phyloP scores from a whole-genome alignment of 2,329 filamentous ascomycete species.

The Fusarium sp. region DNA sequence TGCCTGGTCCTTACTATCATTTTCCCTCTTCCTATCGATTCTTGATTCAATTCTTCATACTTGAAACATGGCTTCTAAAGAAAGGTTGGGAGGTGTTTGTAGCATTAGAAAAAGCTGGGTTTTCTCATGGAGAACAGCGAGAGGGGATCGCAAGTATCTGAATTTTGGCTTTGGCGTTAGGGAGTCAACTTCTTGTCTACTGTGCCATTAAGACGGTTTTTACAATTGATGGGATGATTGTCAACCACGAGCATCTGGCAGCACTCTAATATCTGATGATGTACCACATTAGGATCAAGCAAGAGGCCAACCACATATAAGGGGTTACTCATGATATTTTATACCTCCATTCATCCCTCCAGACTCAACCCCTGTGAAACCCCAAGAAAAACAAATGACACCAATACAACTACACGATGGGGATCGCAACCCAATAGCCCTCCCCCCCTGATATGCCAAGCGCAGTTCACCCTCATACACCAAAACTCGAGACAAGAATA shows the following conservation, averaged over 20 bases:
- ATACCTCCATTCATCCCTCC: constrained; percentile 27
- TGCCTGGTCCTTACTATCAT: neutral
- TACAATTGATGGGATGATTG: constrained; percentile 7
- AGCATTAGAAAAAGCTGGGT: constrained; percentile 32
- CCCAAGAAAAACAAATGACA: constrained; percentile 18
- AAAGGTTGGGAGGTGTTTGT: constrained; percentile 1
- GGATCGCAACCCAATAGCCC: constrained; percentile 41
- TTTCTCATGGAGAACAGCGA: constrained; percentile 11
- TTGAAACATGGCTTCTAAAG: neutral
- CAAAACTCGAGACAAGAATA: constrained; percentile 45
- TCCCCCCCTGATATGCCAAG: constrained; percentile 45
- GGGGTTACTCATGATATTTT: constrained; percentile 39
- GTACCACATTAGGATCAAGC: neutral
- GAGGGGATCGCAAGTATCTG: neutral
- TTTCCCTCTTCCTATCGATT: neutral
- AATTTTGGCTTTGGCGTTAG: constrained; percentile 38
- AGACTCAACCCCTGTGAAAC: constrained; percentile 19
- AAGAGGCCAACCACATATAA: neutral
- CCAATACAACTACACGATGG: constrained; percentile 46
- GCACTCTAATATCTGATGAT: neutral
- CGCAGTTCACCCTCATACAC: constrained; percentile 45
- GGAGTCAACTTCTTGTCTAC: constrained; percentile 23
- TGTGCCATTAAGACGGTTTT: neutral
- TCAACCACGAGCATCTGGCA: neutral
- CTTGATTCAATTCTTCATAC: neutral